Conservation (phyloP, 768 basidiomycete species). For the Fibroporia radiculosa region DNA sequence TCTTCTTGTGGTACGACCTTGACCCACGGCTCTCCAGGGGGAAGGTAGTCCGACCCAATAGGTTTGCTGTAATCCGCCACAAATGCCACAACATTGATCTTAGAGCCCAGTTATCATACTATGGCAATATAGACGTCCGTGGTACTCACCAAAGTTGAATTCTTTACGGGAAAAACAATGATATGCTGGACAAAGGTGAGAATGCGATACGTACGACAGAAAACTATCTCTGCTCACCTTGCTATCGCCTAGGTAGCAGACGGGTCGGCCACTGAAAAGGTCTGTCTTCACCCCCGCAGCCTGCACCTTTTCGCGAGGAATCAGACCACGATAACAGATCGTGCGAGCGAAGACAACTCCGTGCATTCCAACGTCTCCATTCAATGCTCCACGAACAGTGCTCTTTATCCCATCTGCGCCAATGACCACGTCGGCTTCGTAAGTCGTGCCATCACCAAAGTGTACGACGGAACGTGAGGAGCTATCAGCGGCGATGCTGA, state of each 20-base stretch:
- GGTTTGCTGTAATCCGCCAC: slow-evolving; percentile 23
- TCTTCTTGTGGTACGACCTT: slow-evolving; percentile 32
- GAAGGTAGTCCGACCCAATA: slow-evolving; percentile 12
- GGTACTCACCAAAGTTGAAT: slow-evolving; percentile 29
- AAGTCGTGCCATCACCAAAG: slow-evolving; percentile 41
- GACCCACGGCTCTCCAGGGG: slow-evolving; percentile 28
- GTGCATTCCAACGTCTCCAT: slow-evolving; percentile 18
- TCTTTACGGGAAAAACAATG: slow-evolving; percentile 42
- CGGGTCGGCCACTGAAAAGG: slow-evolving; percentile 24
- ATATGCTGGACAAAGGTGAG: slow-evolving; percentile 34
- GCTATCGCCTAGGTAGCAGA: slow-evolving; percentile 36
- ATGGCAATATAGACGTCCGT: too few species aligned
- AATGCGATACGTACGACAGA: not conserved
- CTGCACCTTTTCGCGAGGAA: slow-evolving; percentile 32
- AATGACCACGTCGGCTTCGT: slow-evolving; percentile 41
- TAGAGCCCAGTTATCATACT: too few species aligned
- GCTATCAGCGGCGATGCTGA: slow-evolving; percentile 11
- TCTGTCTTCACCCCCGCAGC: slow-evolving; percentile 36
- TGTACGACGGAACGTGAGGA: slow-evolving; percentile 24
- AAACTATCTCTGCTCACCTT: slow-evolving; percentile 12
- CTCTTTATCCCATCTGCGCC: slow-evolving; percentile 33
- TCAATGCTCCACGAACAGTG: slow-evolving; percentile 30
- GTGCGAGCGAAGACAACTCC: slow-evolving; percentile 35
- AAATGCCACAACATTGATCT: slow-evolving; percentile 40
- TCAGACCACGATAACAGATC: slow-evolving; percentile 41